A percentile compares a stretch with the other conserved stretches of the same genome.
These are phyloP conservation scores for Aplosporella prunicola DNA, from an alignment of 2,329 filamentous ascomycete species.

Conservation along the genomic window DNA sequence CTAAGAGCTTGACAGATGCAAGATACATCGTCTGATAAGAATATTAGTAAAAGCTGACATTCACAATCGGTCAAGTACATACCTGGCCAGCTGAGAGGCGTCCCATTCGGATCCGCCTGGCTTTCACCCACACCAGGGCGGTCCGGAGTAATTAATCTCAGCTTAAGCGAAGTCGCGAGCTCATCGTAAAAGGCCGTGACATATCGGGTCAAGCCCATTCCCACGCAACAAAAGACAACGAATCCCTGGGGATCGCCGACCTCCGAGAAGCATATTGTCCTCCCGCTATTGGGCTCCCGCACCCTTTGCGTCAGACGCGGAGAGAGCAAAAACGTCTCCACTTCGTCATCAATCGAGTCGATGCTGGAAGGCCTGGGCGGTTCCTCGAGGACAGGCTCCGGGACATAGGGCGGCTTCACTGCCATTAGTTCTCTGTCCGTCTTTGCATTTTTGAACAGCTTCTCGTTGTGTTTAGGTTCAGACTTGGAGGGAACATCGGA, in stretches of 20 bases:
- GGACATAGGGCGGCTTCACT: slow-evolving; percentile 22
- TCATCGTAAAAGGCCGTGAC: slow-evolving; percentile 98
- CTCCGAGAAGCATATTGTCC: slow-evolving; percentile 90
- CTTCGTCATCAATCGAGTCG: slow-evolving; percentile 82
- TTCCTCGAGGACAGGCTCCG: slow-evolving; percentile 52
- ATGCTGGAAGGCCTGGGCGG: slow-evolving; percentile 56
- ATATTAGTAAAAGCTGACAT: slow-evolving; percentile 30
- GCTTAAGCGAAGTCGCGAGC: slow-evolving; percentile 73
- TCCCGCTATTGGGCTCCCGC: slow-evolving; percentile 71
- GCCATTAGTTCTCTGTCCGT: slow-evolving; percentile 8
- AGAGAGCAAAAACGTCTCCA: slow-evolving; percentile 74
- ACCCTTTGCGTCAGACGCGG: slow-evolving; percentile 83
- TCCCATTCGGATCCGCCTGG: slow-evolving; percentile 73
- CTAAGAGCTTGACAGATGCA: slow-evolving; percentile 86
- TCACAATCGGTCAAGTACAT: too few relatives aligned
- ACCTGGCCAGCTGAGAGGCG: slow-evolving; percentile 91
- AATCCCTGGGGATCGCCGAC: slow-evolving; percentile 87
- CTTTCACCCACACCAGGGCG: slow-evolving; percentile 90
- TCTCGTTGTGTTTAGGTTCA: slow-evolving; percentile 27
- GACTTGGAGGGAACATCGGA: slow-evolving; percentile 31
- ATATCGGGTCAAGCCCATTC: slow-evolving; percentile 93
- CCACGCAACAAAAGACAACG: slow-evolving; percentile 91
- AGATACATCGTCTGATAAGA: slow-evolving; percentile 62
- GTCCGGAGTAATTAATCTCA: slow-evolving; percentile 88
- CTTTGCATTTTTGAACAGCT: slow-evolving; percentile 4